Evolutionary conservation across 805 yeast genomes (phyloP).

Genomic region (Danielia oregonensis): DNA sequence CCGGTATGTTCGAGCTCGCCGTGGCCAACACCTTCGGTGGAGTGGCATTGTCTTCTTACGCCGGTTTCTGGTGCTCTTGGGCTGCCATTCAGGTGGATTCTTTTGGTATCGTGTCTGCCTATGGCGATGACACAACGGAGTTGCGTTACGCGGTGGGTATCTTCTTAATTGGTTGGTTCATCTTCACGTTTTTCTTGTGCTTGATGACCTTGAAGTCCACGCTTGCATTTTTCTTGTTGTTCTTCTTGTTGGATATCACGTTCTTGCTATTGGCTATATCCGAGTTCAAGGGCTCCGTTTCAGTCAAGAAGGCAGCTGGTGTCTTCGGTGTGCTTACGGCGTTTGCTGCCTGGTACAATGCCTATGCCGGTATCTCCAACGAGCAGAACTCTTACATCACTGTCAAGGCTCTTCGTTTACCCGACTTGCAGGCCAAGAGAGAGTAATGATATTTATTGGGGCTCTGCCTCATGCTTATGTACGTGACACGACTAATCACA

Average conservation of each 20-base stretch:
- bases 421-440: slow-evolving; percentile 28
- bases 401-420: slow-evolving; percentile 50
- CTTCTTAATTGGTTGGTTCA: slow-evolving; percentile 40
- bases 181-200: slow-evolving; percentile 41
- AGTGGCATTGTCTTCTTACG: slow-evolving; percentile 55
- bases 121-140: slow-evolving; percentile 20
- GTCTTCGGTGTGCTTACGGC: slow-evolving; percentile 42
- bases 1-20: slow-evolving; percentile 76
- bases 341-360: slow-evolving; percentile 43
- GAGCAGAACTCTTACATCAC: slow-evolving; percentile 59
- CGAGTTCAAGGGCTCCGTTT: slow-evolving; percentile 26
- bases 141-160: slow-evolving; percentile 36
- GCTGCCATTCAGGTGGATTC: slow-evolving; percentile 50
- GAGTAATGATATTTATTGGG: slow-evolving; percentile 4
- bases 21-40: slow-evolving; percentile 76
- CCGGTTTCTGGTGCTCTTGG: slow-evolving; percentile 77
- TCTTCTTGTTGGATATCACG: slow-evolving; percentile 39
- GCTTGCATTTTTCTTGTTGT: slow-evolving; percentile 38
- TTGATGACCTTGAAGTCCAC: slow-evolving; percentile 41
- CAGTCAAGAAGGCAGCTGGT: slow-evolving; percentile 39
- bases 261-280: slow-evolving; percentile 39
- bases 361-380: slow-evolving; percentile 50
- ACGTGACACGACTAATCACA: too few species aligned
- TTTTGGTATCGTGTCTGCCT: slow-evolving; percentile 37
- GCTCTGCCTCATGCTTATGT: not conserved